These are phyloP conservation scores for Pythium volutum DNA, from an alignment of 352 stramenopile genomes.

Conservation along the genomic window DNA sequence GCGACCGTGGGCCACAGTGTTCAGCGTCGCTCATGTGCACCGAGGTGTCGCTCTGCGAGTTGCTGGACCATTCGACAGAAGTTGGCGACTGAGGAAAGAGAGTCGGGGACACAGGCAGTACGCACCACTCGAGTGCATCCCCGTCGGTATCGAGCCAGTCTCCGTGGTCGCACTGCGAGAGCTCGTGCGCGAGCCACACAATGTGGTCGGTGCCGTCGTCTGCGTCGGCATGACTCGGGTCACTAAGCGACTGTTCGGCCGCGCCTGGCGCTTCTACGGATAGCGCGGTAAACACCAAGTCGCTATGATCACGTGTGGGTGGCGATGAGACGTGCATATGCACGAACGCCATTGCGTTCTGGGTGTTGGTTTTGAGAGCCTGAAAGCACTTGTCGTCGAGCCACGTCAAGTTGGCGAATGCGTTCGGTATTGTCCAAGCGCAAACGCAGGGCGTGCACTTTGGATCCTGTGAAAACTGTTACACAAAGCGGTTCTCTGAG, in stretches of 20 bases:
- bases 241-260: not conserved
- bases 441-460: not conserved
- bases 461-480: not conserved
- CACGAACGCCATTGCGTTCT: not conserved
- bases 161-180: not conserved
- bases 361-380: too few relatives aligned
- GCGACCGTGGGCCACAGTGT: too few relatives aligned
- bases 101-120: conserved; percentile 1
- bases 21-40: not conserved
- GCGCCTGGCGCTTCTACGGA: not conserved
- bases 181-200: conserved; percentile 1
- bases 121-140: not conserved
- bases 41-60: not conserved
- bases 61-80: conserved; percentile 12
- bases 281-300: not conserved
- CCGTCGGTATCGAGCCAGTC: conserved; percentile 10
- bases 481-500: not conserved
- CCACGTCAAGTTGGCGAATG: conserved; percentile 1
- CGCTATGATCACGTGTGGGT: not conserved
- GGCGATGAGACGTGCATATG: not conserved
- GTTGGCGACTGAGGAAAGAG: conserved; percentile 12
- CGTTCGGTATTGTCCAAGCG: not conserved
- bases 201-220: not conserved
- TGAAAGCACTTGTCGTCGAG: not conserved
- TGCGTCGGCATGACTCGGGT: not conserved